Evolutionary conservation across 2,329 filamentous ascomycete species (phyloP).

Genomic region (Diplodia sapinea): DNA sequence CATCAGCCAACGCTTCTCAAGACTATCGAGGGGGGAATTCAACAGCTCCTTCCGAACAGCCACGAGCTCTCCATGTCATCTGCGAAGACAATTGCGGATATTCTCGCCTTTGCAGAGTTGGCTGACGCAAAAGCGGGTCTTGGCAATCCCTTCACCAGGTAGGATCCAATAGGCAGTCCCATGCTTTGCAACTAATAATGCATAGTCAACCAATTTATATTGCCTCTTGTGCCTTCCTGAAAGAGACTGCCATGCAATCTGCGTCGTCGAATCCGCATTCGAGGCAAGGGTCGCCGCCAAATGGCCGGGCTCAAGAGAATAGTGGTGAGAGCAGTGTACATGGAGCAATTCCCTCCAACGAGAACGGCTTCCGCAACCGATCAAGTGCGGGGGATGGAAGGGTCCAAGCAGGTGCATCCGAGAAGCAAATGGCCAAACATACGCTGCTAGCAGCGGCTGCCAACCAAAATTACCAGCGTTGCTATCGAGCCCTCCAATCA

Average conservation of each 20-base stretch:
- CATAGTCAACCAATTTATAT: conserved; percentile 86
- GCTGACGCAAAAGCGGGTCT: conserved; percentile 86
- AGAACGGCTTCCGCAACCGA: conserved; percentile 6
- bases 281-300: conserved; percentile 56
- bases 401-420: conserved; percentile 36
- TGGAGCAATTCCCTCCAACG: not conserved
- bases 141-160: conserved; percentile 80
- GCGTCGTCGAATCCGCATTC: conserved; percentile 68
- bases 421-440: conserved; percentile 65
- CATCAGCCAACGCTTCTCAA: conserved; percentile 84
- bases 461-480: conserved; percentile 85
- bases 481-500: conserved; percentile 81
- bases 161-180: conserved; percentile 32
- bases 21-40: conserved; percentile 71
- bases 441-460: conserved; percentile 79
- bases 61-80: conserved; percentile 84
- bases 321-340: conserved; percentile 4
- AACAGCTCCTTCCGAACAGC: conserved; percentile 79
- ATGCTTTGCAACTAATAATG: not conserved
- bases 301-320: conserved; percentile 1
- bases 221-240: conserved; percentile 84
- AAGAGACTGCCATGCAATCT: conserved; percentile 76
- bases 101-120: conserved; percentile 82
- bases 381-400: conserved; percentile 24
- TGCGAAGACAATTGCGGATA: conserved; percentile 90